Base-by-base conservation (phyloP, 2,329 filamentous ascomycete genomes). In the Colletotrichum sp. region DNA sequence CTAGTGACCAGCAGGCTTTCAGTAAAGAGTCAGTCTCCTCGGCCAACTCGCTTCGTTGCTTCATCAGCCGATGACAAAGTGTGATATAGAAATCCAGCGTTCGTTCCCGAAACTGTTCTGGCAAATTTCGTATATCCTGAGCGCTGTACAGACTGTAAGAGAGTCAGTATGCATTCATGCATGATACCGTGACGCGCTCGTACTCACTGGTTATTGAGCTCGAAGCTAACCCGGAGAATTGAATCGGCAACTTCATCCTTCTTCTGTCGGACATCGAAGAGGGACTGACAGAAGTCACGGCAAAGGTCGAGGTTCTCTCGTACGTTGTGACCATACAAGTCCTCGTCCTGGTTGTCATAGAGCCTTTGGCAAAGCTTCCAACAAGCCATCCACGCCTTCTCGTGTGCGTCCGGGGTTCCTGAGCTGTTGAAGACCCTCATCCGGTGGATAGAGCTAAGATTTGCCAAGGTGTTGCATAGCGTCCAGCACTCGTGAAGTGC, bases 61-160 rank as follows among this genome's bases (percentile, higher is more conserved):
- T 98, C 96, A 98, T 98, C n/a, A 98, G 86, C 52, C 96, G 93
- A 83, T 98, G 96, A 81, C 96, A 98, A 4, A 99, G 85, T 0
- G 96, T 98, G 79, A 98, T 94, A 81, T 98, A 98, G 80, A 98
- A 98, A 81, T 98, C 96, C 72, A 99, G 85, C 0, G 96, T 98
- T 74, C 96, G 90, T 84, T 98, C 96, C 68, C 94, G 92, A 82
- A 99, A 98, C 1, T 94, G 92, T 80, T 98, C 95, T 0, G 96
- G 96, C 6, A 98, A 87, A 71, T 91, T 93, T 36, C 94, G 92
- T 82, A 85, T 87, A 79, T 98, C 95, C 81, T 98, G 95, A 1
- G 95, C 96, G 82, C 96, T 98, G 86, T 96, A 98, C 3, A 99
- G 89, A 83, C 91, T 92, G 52, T 26, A 63, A 76, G 30, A 64